Evolutionary conservation across 2,329 filamentous ascomycete species (phyloP), one percentile per base, ranked within the genome.

Genomic region (Scedosporium dehoogii): DNA sequence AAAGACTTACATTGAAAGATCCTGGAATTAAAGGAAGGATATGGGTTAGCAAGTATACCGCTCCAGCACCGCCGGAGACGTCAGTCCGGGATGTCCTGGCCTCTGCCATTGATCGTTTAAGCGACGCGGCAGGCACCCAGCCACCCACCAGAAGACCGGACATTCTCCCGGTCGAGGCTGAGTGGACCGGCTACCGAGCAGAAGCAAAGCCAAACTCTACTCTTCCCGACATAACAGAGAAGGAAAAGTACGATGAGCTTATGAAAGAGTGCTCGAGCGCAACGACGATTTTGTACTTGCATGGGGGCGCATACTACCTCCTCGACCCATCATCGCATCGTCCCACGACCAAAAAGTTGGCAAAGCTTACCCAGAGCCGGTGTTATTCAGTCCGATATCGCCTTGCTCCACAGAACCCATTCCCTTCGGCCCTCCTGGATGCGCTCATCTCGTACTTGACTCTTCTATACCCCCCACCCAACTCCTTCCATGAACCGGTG

Each of bases 301-400:
- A 92, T 72, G 89, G 89, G 65, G 90, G 90, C 61, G 89, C 86
- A 3, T 89, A 88, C 74, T 91, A 80, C 66, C 79, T 91, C 29
- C 80, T 88, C 68, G 90, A 92, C 68, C 89, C 90, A 16, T 73
- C 80, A 1, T 86, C 85, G 0, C 86, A 91, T 69, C 83, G 90
- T 2, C 71, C 76, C 0, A 73, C 81, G 0, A 80, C 79, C 18
- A 82, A 82, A 63, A 82, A 80, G 60, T 75, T 93, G 14, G 88
- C 89, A 23, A 85, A 86, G 69, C 71, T 86, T 63, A 87, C 84
- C 0, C 81, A 83, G 25, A 89, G 89, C 2, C 80, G 88, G 6
- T 85, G 85, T 46, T 89, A 90, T 74, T 86, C 82, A 33, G 85
- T 92, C 4, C 82, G 88, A 3, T 93, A 93, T 73, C 81, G 90